Evolutionary conservation across 2,329 filamentous ascomycete genomes (phyloP).

Genomic region (Botrytis cinerea): DNA sequence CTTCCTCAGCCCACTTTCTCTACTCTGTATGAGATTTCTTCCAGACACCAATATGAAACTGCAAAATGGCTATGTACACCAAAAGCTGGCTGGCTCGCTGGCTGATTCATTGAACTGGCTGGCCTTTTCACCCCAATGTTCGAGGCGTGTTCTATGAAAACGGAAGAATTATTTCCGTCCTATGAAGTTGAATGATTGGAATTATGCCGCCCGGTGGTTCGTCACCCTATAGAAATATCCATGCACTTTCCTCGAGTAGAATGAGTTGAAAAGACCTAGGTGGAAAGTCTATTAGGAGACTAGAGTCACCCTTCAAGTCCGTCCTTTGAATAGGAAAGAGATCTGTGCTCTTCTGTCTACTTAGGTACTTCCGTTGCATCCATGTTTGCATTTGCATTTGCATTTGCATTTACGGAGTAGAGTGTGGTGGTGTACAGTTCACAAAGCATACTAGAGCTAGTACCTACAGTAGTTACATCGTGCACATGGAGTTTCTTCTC

Average conservation of each 20-base stretch:
- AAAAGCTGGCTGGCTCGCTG: neutral
- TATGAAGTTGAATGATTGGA: neutral
- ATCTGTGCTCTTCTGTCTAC: neutral
- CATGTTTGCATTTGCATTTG: neutral
- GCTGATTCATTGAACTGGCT: neutral
- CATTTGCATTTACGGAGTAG: neutral
- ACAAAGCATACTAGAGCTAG: neutral
- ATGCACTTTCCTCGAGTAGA: constrained; percentile 3
- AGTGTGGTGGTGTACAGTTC: neutral
- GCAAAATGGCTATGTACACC: neutral
- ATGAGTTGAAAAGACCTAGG: neutral
- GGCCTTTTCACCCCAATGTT: neutral
- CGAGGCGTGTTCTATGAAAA: constrained; percentile 17
- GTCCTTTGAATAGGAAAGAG: neutral
- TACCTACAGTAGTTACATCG: constrained; percentile 8
- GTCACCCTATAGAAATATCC: constrained; percentile 20
- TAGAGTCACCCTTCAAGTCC: neutral
- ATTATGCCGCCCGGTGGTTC: neutral
- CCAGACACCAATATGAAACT: neutral
- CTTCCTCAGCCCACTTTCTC: neutral
- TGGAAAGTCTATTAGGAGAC: neutral
- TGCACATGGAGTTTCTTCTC: neutral
- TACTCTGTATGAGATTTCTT: neutral
- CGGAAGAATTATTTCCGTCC: constrained; percentile 24
- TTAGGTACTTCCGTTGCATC: neutral